Conservation (phyloP, 352 stramenopile species). For the Globisporangium cystogenes region DNA sequence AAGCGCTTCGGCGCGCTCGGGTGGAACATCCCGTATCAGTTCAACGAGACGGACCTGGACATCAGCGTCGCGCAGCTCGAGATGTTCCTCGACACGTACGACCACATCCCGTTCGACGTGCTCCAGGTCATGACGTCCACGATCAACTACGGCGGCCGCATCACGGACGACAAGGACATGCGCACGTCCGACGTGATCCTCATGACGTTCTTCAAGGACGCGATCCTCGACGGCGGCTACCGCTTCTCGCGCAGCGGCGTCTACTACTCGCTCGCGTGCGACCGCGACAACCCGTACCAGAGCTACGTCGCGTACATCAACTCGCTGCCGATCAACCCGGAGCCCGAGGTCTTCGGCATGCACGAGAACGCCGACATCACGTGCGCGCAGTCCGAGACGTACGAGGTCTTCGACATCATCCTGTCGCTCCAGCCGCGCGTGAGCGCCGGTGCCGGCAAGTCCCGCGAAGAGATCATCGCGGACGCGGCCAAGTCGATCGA, state of each 20-base stretch:
- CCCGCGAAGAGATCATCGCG: conserved; percentile 72
- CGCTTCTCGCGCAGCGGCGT: conserved; percentile 77
- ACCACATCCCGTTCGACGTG: conserved; percentile 83
- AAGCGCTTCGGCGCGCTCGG: conserved; percentile 93
- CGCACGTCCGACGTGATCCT: conserved; percentile 89
- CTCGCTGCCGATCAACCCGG: conserved; percentile 84
- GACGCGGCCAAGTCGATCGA: conserved; percentile 72
- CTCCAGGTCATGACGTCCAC: conserved; percentile 92
- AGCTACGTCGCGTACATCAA: conserved; percentile 95
- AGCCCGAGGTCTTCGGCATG: conserved; percentile 92
- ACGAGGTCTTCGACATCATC: conserved; percentile 85
- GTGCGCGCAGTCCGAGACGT: conserved; percentile 87
- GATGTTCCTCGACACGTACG: conserved; percentile 87
- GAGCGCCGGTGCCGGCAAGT: conserved; percentile 58
- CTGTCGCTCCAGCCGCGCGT: conserved; percentile 73
- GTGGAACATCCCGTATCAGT: conserved; percentile 97
- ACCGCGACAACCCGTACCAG: conserved; percentile 56
- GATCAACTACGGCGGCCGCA: conserved; percentile 93
- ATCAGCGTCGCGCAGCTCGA: conserved; percentile 83
- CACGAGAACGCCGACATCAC: conserved; percentile 94
- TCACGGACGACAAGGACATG: conserved; percentile 95
- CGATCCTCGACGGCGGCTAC: conserved; percentile 73
- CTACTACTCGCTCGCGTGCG: conserved; percentile 82
- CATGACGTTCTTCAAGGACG: conserved; percentile 83
- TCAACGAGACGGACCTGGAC: conserved; percentile 95